These are phyloP conservation scores for Lactuca sativa DNA, from an alignment of 129 eudicot species.

Conservation along the genomic window DNA sequence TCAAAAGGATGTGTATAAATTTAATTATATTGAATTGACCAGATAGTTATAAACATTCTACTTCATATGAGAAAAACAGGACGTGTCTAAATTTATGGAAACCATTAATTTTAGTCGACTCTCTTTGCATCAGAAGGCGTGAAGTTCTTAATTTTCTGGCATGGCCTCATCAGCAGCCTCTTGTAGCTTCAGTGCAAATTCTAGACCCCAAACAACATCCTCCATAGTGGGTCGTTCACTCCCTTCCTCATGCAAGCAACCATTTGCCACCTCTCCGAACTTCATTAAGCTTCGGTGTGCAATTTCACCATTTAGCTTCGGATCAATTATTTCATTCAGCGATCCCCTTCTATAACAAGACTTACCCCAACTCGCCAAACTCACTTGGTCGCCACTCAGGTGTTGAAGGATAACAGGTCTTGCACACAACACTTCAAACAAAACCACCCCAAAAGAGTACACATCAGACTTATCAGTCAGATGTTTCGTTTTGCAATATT, in stretches of 20 bases:
- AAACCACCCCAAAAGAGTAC: constrained; percentile 43
- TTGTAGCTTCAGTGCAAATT: constrained; percentile 7
- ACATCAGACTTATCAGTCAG: constrained; percentile 28
- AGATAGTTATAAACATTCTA: no score
- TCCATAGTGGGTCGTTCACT: constrained; percentile 59
- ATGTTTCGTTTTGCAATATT: constrained; percentile 44
- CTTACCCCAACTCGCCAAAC: constrained; percentile 41
- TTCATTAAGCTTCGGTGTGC: constrained; percentile 40
- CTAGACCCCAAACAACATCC: constrained; percentile 2
- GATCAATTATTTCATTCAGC: constrained; percentile 43
- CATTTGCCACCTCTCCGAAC: constrained; percentile 45
- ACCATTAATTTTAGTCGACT: no score
- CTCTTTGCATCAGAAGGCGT: no score
- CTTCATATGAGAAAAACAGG: no score
- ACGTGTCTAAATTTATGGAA: no score
- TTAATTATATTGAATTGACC: no score
- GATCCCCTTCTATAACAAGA: constrained; percentile 39
- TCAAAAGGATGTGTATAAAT: no score
- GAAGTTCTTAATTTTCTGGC: no score
- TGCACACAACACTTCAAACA: constrained; percentile 52
- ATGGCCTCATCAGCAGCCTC: neutral
- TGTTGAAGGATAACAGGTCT: constrained; percentile 44
- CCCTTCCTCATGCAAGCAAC: constrained; percentile 48
- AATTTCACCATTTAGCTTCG: constrained; percentile 44
- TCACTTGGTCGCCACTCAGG: constrained; percentile 51